Evolutionary conservation across 2,329 filamentous ascomycete species (phyloP), one percentile per base, ranked within the genome.

Genomic region (Drechslerella coelobrocha): DNA sequence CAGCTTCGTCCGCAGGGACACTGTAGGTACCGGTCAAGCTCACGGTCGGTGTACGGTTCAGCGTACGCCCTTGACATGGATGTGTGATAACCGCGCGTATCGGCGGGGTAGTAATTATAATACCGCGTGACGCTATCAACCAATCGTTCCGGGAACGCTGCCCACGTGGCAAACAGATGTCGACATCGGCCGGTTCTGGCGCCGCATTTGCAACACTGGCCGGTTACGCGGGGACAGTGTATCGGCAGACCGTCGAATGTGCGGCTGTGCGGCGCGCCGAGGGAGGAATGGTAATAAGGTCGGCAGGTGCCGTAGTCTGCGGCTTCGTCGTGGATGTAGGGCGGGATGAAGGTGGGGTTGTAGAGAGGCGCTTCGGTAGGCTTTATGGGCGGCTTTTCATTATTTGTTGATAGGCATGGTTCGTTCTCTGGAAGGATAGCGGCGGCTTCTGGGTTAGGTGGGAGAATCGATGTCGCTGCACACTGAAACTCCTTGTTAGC

Each of bases 171-270:
- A 51, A 55, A 50, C 10, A 59, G 43, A 26, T 69, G 65, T 26
- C 57, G 57, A 19, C 65, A 62, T n/a, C 54, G 52, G 41, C 57
- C 65, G 19, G 55, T 50, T 39, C 34, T 37, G 39, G 57, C 31
- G 26, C 65, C 65, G 41, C 65, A 69, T 47, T 53, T 56, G 37
- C 65, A 62, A 47, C 65, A 69, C 54, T 62, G 65, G 5, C 65
- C 57, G 5, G 57, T 62, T 5, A 69, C 51, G 8, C 65, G 65
- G 8, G 65, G 65, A 51, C 65, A 62, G 52, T 69, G 65, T 10
- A 57, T 56, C 9, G 47, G 34, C 26, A n/a, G n/a, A n/a, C n/a
- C n/a, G n/a, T n/a, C n/a, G n/a, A n/a, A 51, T 7, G 60, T 45
- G 19, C 51, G 54, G 31, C 48, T 23, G 45, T 62, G 62, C 23